A percentile compares a stretch with the other conserved stretches of the same genome.
These are phyloP conservation scores for Nicotiana undulata DNA, from an alignment of 257 asterid species.

Conservation along the genomic window DNA sequence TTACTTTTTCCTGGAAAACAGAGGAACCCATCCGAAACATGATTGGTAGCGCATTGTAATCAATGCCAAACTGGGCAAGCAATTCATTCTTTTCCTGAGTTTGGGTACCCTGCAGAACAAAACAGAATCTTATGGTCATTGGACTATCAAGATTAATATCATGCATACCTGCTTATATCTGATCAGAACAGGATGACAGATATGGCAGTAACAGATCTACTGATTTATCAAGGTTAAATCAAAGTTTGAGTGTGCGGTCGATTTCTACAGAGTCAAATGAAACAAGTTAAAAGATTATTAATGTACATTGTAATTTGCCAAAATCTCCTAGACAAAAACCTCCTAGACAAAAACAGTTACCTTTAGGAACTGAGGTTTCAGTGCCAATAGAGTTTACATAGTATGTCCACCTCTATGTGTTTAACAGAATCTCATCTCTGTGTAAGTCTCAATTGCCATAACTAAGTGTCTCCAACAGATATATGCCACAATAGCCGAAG, in stretches of 20 bases:
- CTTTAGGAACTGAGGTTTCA: neutral
- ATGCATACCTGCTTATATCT: neutral
- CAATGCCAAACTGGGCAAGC: conserved; percentile 39
- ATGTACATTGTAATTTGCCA: neutral
- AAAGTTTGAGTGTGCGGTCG: neutral
- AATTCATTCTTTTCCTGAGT: conserved; percentile 65
- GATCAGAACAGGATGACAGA: neutral
- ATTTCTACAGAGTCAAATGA: neutral
- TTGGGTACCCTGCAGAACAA: conserved; percentile 67
- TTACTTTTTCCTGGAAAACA: conserved; percentile 61
- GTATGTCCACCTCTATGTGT: neutral
- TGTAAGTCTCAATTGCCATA: neutral
- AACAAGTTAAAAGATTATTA: neutral
- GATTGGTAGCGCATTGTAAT: conserved; percentile 47
- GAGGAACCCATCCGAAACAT: conserved; percentile 82
- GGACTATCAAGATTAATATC: neutral
- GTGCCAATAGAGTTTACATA: neutral
- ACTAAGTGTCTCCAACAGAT: neutral
- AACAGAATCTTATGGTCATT: neutral
- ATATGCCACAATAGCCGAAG: neutral
- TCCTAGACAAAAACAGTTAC: neutral
- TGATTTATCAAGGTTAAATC: neutral
- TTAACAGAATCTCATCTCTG: neutral
- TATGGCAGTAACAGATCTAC: neutral
- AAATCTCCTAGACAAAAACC: neutral